Conservation (phyloP, 257 asterid species). For the Jacaranda mimosifolia region DNA sequence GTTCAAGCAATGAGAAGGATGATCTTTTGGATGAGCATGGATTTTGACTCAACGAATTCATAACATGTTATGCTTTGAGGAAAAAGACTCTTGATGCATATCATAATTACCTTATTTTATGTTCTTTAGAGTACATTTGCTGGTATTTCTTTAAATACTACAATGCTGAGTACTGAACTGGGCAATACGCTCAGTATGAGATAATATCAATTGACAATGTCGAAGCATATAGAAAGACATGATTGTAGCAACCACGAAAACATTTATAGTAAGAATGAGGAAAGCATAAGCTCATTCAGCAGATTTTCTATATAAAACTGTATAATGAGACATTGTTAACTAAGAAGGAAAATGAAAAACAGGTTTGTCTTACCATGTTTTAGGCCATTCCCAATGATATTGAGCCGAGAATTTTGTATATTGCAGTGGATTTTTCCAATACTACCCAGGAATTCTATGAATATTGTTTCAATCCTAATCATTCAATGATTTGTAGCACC, state of each 20-base stretch:
- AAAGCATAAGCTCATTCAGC: not conserved
- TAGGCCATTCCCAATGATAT: not conserved
- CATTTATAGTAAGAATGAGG: not conserved
- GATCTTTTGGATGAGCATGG: not conserved
- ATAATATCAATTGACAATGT: too few species aligned
- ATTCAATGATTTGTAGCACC: not conserved
- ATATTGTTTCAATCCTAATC: not conserved
- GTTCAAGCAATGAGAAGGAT: not conserved
- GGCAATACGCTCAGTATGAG: not conserved
- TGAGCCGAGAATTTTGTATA: not conserved
- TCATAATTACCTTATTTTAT: not conserved
- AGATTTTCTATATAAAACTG: not conserved
- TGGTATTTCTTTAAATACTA: not conserved
- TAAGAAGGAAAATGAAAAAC: not conserved
- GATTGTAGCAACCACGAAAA: not conserved
- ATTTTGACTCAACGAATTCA: not conserved
- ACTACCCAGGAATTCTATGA: not conserved
- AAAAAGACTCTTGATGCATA: not conserved
- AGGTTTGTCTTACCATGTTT: not conserved
- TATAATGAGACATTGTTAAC: not conserved
- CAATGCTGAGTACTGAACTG: not conserved
- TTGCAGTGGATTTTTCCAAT: too few species aligned
- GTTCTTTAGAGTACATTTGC: not conserved
- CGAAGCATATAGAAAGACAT: not conserved
- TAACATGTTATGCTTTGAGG: too few species aligned